phyloP scores from a whole-genome alignment of 2,329 filamentous ascomycete species.

The Neofusicoccum sp. region DNA sequence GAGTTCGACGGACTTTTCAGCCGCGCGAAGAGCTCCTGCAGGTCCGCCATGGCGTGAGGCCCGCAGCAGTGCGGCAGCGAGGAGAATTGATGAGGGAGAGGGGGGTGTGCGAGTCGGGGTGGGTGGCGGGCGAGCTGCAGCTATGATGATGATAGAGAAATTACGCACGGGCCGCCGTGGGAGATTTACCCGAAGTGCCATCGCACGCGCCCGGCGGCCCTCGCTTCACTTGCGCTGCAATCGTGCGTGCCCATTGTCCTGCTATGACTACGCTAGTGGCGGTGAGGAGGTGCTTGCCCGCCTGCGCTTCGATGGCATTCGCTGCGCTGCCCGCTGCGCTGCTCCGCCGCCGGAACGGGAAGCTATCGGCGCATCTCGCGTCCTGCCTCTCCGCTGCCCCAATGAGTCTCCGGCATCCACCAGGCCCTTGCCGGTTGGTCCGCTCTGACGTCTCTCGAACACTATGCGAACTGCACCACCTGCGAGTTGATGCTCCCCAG shows the following conservation, averaged over 20 bases:
- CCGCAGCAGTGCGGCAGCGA: slow-evolving; percentile 12
- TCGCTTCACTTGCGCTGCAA: background rate
- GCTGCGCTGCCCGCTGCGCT: background rate
- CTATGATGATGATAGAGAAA: slow-evolving; percentile 18
- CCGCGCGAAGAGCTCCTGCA: slow-evolving; percentile 45
- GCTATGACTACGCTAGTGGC: background rate
- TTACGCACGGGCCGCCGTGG: background rate
- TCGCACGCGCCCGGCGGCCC: background rate
- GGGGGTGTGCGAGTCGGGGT: slow-evolving; percentile 5
- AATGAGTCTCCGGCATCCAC: background rate
- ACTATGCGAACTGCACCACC: slow-evolving; percentile 12
- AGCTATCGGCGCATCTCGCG: slow-evolving; percentile 13
- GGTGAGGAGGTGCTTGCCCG: background rate
- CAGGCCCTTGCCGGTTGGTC: background rate
- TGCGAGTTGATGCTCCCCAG: slow-evolving; percentile 10
- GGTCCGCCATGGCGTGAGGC: slow-evolving; percentile 37
- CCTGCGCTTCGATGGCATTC: background rate
- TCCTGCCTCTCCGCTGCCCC: background rate
- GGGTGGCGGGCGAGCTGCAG: slow-evolving; percentile 8
- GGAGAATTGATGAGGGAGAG: slow-evolving; percentile 11
- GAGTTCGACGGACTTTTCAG: slow-evolving; percentile 34
- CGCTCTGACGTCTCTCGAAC: background rate
- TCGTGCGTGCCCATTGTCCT: background rate
- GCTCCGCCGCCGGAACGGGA: background rate
- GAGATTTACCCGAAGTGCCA: background rate